Percentiles rank a stretch among this genome's conserved stretches.
phyloP scores from a whole-genome alignment of 1,284 basidiomycete species.

The Paramarasmius palmivorus region DNA sequence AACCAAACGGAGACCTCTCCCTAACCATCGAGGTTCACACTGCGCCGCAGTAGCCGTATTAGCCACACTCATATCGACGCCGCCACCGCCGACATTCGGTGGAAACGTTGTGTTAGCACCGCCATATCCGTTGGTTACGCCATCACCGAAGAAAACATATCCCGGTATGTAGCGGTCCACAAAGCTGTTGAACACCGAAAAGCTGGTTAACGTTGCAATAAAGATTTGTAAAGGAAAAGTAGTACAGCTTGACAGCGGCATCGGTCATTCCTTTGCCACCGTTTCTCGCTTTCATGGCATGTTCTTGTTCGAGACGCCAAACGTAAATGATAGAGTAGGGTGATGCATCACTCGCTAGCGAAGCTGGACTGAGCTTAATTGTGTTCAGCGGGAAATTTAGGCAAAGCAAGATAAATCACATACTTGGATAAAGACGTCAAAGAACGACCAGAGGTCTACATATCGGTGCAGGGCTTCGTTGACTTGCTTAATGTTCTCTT shows the following conservation, averaged over 20 bases:
- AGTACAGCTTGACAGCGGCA: conserved; percentile 69
- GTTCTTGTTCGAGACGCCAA: conserved; percentile 89
- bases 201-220: not conserved
- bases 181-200: conserved; percentile 45
- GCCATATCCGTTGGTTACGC: conserved; percentile 30
- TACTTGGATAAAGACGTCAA: conserved; percentile 75
- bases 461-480: conserved; percentile 65
- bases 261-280: conserved; percentile 88
- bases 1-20: conserved; percentile 39
- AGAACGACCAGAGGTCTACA: conserved; percentile 61
- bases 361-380: conserved; percentile 50
- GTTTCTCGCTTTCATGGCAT: conserved; percentile 79
- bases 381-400: not conserved
- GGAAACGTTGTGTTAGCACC: not conserved
- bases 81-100: not conserved
- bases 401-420: conserved; percentile 15
- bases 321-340: conserved; percentile 64
- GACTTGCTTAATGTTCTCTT: conserved; percentile 57
- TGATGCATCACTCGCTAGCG: conserved; percentile 31
- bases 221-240: conserved; percentile 12
- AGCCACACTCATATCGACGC: not conserved
- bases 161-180: conserved; percentile 85
- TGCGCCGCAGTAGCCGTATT: conserved; percentile 6
- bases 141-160: conserved; percentile 74
- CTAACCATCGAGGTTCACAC: conserved; percentile 37